Conservation (phyloP, 1,284 basidiomycete genomes). For the Ceratobasidium sp. region DNA sequence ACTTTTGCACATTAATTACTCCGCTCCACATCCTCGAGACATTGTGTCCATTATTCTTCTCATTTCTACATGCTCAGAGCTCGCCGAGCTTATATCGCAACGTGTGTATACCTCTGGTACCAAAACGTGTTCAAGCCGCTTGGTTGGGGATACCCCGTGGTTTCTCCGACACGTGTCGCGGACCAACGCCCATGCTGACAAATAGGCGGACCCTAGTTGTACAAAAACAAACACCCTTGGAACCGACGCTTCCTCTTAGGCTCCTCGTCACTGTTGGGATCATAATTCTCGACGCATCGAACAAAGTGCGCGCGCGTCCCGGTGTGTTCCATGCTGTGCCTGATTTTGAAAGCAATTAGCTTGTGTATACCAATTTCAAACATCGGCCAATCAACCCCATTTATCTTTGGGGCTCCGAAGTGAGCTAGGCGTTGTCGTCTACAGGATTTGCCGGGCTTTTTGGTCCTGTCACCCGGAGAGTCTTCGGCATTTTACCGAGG, state of each 20-base stretch:
- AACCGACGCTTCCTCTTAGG: constrained; percentile 1
- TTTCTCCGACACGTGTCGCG: constrained; percentile 35
- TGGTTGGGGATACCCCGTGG: constrained; percentile 18
- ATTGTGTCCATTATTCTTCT: background rate
- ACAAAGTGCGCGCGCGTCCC: background rate
- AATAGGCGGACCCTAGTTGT: background rate
- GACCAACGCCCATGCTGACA: constrained; percentile 27
- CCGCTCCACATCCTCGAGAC: constrained; percentile 7
- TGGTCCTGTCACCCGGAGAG: constrained; percentile 27
- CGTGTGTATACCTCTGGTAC: background rate
- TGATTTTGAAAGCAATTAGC: background rate
- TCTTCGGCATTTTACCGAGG: constrained; percentile 27
- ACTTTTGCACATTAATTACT: constrained; percentile 28
- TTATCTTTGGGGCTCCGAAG: background rate
- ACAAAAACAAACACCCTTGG: background rate
- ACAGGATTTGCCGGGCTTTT: background rate
- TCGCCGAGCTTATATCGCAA: constrained; percentile 36
- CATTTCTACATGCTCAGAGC: background rate
- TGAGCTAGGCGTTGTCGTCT: background rate
- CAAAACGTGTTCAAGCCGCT: constrained; percentile 15
- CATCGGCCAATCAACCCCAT: constrained; percentile 12
- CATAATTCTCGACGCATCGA: constrained; percentile 22
- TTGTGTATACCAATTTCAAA: background rate
- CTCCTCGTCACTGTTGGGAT: constrained; percentile 13
- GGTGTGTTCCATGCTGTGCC: background rate